These are phyloP conservation scores for Fomitopsis pulvina DNA, from an alignment of 768 basidiomycete genomes.

Conservation along the genomic window DNA sequence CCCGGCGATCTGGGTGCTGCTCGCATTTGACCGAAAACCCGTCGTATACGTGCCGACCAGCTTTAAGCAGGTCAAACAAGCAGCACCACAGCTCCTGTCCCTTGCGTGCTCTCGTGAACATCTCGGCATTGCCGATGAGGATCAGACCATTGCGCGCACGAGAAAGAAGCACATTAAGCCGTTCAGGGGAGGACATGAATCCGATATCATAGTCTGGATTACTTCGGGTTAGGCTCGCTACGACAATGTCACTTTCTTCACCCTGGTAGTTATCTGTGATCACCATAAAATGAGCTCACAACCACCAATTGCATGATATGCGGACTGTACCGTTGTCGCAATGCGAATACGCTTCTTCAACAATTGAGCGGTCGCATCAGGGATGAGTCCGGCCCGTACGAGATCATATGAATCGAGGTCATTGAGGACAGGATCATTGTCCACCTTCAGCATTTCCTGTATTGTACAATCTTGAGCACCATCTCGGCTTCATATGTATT, in stretches of 20 bases:
- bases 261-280: conserved; percentile 67
- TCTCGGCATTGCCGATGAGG: conserved; percentile 57
- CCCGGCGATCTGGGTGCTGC: conserved; percentile 39
- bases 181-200: conserved; percentile 66
- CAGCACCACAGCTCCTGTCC: conserved; percentile 45
- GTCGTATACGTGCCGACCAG: conserved; percentile 41
- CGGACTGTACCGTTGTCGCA: conserved; percentile 57
- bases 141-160: conserved; percentile 60
- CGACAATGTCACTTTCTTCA: conserved; percentile 65
- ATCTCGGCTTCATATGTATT: conserved; percentile 54
- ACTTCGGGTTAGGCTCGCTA: conserved; percentile 55
- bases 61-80: conserved; percentile 39
- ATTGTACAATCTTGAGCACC: conserved; percentile 59
- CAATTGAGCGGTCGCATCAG: conserved; percentile 30
- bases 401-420: conserved; percentile 59
- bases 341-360: conserved; percentile 45
- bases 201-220: conserved; percentile 53
- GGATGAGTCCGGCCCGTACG: conserved; percentile 46
- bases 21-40: conserved; percentile 58
- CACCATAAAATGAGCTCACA: neutral
- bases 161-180: conserved; percentile 65
- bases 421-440: conserved; percentile 52
- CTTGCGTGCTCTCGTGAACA: conserved; percentile 46
- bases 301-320: neutral
- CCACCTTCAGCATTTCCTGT: conserved; percentile 34